A percentile compares a stretch with the other conserved stretches of the same genome.
phyloP scores from a whole-genome alignment of 108 stramenopile genomes.

The Cylindrotheca closterium region DNA sequence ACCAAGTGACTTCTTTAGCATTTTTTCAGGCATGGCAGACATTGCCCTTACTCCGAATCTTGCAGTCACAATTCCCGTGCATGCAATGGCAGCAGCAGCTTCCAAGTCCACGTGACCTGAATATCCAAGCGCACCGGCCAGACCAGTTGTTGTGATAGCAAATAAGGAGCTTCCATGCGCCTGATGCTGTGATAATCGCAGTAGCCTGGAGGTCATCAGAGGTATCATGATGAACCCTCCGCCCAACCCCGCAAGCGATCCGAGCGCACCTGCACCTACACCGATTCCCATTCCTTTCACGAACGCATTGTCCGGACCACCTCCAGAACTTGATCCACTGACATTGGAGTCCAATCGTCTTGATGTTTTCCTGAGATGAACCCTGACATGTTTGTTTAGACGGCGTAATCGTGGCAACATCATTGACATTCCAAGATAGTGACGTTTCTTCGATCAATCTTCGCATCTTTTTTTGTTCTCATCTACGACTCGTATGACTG shows the following conservation, averaged over 20 bases:
- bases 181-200: conserved; percentile 82
- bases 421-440: no score
- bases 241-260: conserved; percentile 89
- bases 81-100: conserved; percentile 67
- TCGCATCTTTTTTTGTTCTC: no score
- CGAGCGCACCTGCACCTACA: conserved; percentile 67
- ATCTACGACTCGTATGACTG: no score
- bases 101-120: conserved; percentile 74
- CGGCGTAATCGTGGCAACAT: background rate
- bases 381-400: background rate
- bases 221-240: conserved; percentile 93
- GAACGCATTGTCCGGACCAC: no score
- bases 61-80: conserved; percentile 78
- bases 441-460: no score
- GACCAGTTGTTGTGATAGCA: conserved; percentile 86
- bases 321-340: no score
- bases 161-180: conserved; percentile 91
- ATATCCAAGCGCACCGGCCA: conserved; percentile 84
- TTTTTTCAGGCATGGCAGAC: conserved; percentile 34
- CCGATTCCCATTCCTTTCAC: conserved; percentile 64
- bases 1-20: conserved; percentile 68
- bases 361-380: background rate
- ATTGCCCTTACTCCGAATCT: conserved; percentile 67
- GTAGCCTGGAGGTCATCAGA: conserved; percentile 48
- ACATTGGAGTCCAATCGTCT: conserved; percentile 6